Conservation (phyloP, 2,329 filamentous ascomycete species). For the Alternaria sp. region DNA sequence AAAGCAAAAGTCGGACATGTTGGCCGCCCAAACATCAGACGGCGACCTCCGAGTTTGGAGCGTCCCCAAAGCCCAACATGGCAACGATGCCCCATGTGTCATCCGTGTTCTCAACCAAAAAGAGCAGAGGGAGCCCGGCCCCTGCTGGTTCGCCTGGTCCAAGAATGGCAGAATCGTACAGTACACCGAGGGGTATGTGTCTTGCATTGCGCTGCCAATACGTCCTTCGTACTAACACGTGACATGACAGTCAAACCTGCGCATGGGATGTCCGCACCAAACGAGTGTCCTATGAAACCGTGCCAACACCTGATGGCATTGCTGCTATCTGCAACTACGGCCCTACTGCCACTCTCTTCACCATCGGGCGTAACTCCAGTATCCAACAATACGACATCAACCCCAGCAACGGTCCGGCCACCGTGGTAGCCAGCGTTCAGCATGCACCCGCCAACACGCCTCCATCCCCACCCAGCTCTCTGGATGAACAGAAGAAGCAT, state of each 20-base stretch:
- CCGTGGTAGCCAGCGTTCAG: constrained; percentile 86
- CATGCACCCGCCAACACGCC: constrained; percentile 81
- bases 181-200: constrained; percentile 83
- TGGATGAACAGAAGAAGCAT: constrained; percentile 71
- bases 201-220: constrained; percentile 14
- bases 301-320: constrained; percentile 84
- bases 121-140: constrained; percentile 75
- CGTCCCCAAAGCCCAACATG: constrained; percentile 79
- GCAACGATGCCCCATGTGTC: constrained; percentile 79
- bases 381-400: constrained; percentile 97
- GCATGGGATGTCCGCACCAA: constrained; percentile 99
- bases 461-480: constrained; percentile 81
- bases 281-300: constrained; percentile 86
- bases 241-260: constrained; percentile 72
- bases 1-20: constrained; percentile 96
- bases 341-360: constrained; percentile 90
- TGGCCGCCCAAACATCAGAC: constrained; percentile 89
- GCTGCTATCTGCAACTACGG: constrained; percentile 87
- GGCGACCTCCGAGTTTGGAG: constrained; percentile 97
- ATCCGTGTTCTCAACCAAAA: constrained; percentile 85
- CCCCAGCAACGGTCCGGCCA: constrained; percentile 66
- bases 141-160: constrained; percentile 98
- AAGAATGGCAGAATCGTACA: constrained; percentile 97
- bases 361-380: constrained; percentile 83
- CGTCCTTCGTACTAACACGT: constrained; percentile 32